phyloP scores from a whole-genome alignment of 768 basidiomycete species.

The Coprinopsis cinerea region DNA sequence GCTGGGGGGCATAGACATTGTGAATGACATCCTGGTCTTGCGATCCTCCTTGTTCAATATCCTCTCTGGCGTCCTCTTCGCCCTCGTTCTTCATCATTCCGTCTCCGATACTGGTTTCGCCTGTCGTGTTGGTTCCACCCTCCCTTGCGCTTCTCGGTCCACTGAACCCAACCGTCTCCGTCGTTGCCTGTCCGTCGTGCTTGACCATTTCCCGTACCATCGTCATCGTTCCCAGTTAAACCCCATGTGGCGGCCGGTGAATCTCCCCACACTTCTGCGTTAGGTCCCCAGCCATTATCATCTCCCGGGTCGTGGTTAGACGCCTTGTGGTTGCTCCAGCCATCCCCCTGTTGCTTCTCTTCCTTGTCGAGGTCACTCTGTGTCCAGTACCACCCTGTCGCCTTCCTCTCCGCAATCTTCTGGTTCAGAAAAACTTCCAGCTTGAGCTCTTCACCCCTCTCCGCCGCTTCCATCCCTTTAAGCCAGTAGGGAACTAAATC shows the following conservation, averaged over 20 bases:
- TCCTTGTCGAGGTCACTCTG: neutral
- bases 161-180: too few species aligned
- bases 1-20: too few species aligned
- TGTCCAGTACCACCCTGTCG: constrained; percentile 7
- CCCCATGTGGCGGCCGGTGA: neutral
- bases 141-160: too few species aligned
- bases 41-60: too few species aligned
- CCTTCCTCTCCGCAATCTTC: constrained; percentile 7
- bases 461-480: constrained; percentile 11
- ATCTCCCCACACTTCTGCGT: neutral
- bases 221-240: too few species aligned
- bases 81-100: too few species aligned
- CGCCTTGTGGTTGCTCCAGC: constrained; percentile 9
- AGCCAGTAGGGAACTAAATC: constrained; percentile 13
- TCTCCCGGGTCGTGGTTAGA: constrained; percentile 6
- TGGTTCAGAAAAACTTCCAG: constrained; percentile 11
- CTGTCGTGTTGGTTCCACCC: too few species aligned
- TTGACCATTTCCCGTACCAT: neutral
- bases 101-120: too few species aligned
- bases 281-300: neutral
- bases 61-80: too few species aligned
- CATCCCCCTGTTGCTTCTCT: constrained; percentile 1
- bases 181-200: neutral
- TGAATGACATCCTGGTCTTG: too few species aligned
- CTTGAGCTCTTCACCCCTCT: constrained; percentile 12